Evolutionary conservation across 179 eudicot species (phyloP).

Genomic region (Silene noctiflora): DNA sequence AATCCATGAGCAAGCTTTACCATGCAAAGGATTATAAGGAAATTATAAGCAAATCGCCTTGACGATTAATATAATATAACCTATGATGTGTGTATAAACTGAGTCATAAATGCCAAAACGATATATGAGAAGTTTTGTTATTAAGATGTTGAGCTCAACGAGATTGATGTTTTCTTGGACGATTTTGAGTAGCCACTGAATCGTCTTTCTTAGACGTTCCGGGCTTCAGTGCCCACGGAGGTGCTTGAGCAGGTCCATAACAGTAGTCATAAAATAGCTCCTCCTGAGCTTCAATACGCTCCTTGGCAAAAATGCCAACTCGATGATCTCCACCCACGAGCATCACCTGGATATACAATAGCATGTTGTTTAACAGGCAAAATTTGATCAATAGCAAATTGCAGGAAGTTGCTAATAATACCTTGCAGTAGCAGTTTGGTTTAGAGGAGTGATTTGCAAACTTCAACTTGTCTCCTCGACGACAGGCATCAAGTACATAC

Average conservation of each 20-base stretch:
- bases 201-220: conserved; percentile 62
- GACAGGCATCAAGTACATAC: conserved; percentile 95
- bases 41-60: background rate
- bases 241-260: conserved; percentile 74
- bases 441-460: conserved; percentile 90
- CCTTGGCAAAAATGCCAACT: conserved; percentile 90
- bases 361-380: background rate
- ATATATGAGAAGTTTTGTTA: background rate
- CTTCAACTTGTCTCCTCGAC: conserved; percentile 91
- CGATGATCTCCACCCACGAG: conserved; percentile 94
- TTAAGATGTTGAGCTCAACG: conserved; percentile 21
- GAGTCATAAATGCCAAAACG: background rate
- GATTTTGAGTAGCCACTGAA: conserved; percentile 46
- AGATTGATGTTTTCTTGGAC: conserved; percentile 65
- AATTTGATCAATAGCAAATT: background rate
- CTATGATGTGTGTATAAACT: conserved; percentile 10
- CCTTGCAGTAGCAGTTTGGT: conserved; percentile 96
- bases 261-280: conserved; percentile 90
- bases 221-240: conserved; percentile 85
- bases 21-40: background rate
- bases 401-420: conserved; percentile 16
- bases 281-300: conserved; percentile 68
- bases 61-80: conserved; percentile 4
- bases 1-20: background rate
- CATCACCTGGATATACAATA: conserved; percentile 49